These are phyloP conservation scores for Acer saccharum DNA, from an alignment of 345 rosid species.

Conservation along the genomic window DNA sequence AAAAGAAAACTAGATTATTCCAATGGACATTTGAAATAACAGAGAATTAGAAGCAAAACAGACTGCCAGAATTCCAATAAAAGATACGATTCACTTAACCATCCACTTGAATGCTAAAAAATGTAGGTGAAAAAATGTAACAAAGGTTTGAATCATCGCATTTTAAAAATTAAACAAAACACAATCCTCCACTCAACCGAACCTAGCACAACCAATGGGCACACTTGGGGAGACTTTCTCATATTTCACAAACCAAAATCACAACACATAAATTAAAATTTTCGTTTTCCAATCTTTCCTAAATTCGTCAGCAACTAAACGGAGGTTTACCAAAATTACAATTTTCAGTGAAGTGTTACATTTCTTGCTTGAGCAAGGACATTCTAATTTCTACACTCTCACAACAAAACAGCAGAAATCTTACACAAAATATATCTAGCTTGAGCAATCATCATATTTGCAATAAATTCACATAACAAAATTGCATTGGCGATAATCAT, in stretches of 20 bases:
- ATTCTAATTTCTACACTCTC: background rate
- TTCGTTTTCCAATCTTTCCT: background rate
- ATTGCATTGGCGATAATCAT: too few relatives aligned
- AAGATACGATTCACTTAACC: background rate
- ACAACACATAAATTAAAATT: background rate
- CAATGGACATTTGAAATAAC: background rate
- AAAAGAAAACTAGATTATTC: slow-evolving; percentile 6
- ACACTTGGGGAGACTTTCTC: background rate
- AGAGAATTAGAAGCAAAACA: background rate
- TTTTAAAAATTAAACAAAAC: background rate
- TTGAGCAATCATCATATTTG: too few relatives aligned
- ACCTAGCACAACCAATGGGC: background rate
- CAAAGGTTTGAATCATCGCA: background rate
- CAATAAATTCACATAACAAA: too few relatives aligned
- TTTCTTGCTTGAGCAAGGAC: background rate
- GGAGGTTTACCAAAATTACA: background rate
- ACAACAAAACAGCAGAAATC: background rate
- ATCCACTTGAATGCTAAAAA: background rate
- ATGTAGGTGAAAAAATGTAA: too few relatives aligned
- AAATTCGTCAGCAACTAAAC: background rate
- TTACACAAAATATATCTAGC: background rate
- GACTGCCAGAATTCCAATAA: background rate
- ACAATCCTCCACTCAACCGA: background rate
- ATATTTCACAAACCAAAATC: background rate
- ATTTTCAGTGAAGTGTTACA: background rate